Conservation (phyloP, 2,329 filamentous ascomycete genomes). For the Aspergillus udagawae region DNA sequence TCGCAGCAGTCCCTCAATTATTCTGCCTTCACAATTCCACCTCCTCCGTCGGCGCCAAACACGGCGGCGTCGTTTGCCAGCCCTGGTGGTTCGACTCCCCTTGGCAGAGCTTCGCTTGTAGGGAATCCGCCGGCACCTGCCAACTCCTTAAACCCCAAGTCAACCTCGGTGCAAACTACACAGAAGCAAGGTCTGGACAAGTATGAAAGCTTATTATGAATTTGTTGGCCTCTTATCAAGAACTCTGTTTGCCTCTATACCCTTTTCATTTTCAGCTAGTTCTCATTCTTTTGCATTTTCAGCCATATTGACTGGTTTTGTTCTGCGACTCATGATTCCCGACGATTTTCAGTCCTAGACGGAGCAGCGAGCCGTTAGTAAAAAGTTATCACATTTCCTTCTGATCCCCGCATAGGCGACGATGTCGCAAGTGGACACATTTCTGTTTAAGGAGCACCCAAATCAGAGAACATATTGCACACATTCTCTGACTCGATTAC, state of each 20-base stretch:
- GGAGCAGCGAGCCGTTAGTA: not conserved
- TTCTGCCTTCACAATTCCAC: constrained; percentile 40
- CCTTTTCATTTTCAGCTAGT: constrained; percentile 3
- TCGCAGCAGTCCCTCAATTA: constrained; percentile 26
- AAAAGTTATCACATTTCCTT: not conserved
- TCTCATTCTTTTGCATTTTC: not conserved
- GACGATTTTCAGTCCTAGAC: not conserved
- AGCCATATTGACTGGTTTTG: not conserved
- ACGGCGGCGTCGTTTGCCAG: constrained; percentile 12
- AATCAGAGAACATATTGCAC: not conserved
- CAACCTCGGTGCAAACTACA: constrained; percentile 18
- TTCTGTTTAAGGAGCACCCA: not conserved
- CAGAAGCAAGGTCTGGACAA: constrained; percentile 49
- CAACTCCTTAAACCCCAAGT: constrained; percentile 19
- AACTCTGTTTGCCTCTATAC: constrained; percentile 3
- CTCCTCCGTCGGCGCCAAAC: constrained; percentile 30
- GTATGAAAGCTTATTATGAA: constrained; percentile 53
- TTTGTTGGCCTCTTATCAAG: not conserved
- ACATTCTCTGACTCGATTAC: not conserved
- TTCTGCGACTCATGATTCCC: constrained; percentile 8
- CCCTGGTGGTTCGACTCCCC: constrained; percentile 15
- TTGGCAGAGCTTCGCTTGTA: constrained; percentile 14
- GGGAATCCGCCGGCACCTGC: constrained; percentile 9
- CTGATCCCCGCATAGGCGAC: not conserved
- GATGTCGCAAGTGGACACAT: not conserved